Evolutionary conservation across 2,329 filamentous ascomycete species (phyloP).

Genomic region (Lachnellula subtilissima): DNA sequence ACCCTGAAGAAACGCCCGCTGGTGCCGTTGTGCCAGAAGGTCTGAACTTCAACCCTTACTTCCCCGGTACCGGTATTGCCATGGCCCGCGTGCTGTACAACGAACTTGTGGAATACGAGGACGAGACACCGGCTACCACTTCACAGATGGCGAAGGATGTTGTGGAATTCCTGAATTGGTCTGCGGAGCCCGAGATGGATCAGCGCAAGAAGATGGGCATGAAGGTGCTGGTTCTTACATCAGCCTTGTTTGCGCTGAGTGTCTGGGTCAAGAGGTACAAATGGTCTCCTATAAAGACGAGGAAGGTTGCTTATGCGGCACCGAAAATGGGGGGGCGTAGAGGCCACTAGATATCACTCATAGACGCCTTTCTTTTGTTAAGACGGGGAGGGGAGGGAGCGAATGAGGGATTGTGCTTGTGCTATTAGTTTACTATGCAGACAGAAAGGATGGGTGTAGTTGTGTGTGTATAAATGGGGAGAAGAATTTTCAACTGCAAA

Average conservation of each 20-base stretch:
- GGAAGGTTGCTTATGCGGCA: slow-evolving; percentile 86
- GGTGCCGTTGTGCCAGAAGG: slow-evolving; percentile 80
- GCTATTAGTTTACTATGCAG: slow-evolving; percentile 30
- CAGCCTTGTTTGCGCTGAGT: slow-evolving; percentile 76
- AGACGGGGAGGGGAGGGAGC: slow-evolving; percentile 11
- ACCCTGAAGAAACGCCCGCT: slow-evolving; percentile 92
- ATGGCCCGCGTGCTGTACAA: slow-evolving; percentile 99
- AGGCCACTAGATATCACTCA: slow-evolving; percentile 1
- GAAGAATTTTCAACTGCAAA: slow-evolving; percentile 25
- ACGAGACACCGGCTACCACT: slow-evolving; percentile 86
- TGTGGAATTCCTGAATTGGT: slow-evolving; percentile 98
- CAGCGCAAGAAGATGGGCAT: slow-evolving; percentile 99
- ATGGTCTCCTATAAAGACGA: slow-evolving; percentile 93
- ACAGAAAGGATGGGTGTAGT: slow-evolving; percentile 5
- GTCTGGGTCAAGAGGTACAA: slow-evolving; percentile 99
- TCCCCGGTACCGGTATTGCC: slow-evolving; percentile 96
- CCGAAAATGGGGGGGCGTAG: slow-evolving; percentile 41
- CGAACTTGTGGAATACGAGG: slow-evolving; percentile 95
- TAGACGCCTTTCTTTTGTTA: slow-evolving; percentile 23
- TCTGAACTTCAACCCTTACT: slow-evolving; percentile 99
- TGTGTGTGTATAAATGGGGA: slow-evolving; percentile 12
- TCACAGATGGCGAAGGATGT: slow-evolving; percentile 99
- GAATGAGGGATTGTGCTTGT: slow-evolving; percentile 30
- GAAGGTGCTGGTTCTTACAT: slow-evolving; percentile 82
- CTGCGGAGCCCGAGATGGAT: slow-evolving; percentile 98